Evolutionary conservation across 2,329 filamentous ascomycete species (phyloP).

Genomic region (Daldinia sp.): DNA sequence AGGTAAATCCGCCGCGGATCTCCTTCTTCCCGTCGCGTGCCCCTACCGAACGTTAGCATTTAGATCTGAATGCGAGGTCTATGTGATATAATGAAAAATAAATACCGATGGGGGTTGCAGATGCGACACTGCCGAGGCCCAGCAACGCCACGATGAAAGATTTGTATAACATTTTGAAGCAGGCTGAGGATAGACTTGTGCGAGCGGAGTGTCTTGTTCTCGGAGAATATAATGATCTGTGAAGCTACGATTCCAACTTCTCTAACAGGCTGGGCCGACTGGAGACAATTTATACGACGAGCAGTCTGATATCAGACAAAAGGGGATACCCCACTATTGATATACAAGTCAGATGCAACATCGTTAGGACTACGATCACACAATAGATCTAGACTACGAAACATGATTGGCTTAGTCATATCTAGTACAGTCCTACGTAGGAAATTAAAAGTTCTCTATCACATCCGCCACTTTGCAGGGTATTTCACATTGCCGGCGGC

Average conservation of each 20-base stretch:
- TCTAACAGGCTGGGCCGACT: not conserved
- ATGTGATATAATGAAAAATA: not conserved
- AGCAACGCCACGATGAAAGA: slow-evolving; percentile 3
- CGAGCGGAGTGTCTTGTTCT: not conserved
- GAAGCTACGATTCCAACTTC: not conserved
- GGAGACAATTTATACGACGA: not conserved
- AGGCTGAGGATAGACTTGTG: not conserved
- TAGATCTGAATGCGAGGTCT: not conserved
- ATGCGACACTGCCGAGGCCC: slow-evolving; percentile 2
- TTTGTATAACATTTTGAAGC: slow-evolving; percentile 16
- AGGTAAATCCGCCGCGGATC: slow-evolving; percentile 6
- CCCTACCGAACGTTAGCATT: not conserved
- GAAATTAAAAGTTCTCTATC: not conserved
- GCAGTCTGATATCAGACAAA: not conserved
- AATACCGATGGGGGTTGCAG: slow-evolving; percentile 15
- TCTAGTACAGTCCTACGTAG: not conserved
- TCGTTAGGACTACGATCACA: not conserved
- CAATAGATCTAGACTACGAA: not conserved
- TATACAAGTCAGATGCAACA: slow-evolving; percentile 1
- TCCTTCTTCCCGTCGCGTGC: not conserved
- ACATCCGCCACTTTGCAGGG: slow-evolving; percentile 3
- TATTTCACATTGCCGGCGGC: not conserved
- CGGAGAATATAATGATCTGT: not conserved
- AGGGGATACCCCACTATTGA: slow-evolving; percentile 3
- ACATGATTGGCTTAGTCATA: not conserved